These are phyloP conservation scores for Hypholoma fasciculare DNA, from an alignment of 768 basidiomycete species.

Conservation along the genomic window DNA sequence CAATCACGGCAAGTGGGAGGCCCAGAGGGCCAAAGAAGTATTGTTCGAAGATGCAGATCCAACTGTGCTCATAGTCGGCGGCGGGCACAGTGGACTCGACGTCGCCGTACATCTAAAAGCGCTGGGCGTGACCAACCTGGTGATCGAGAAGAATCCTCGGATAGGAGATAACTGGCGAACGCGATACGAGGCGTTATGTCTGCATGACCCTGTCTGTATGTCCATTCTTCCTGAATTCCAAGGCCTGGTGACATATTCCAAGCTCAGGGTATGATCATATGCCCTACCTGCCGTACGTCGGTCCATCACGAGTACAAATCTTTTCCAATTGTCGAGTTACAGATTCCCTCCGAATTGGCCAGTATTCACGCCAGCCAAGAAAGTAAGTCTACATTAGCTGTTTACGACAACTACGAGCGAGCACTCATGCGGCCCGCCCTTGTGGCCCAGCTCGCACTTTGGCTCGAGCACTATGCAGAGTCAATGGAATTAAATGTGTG, in stretches of 20 bases:
- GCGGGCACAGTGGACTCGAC: constrained; percentile 67
- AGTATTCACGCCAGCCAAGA: constrained; percentile 26
- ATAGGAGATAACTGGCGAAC: constrained; percentile 69
- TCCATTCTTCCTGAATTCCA: neutral
- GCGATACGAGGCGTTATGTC: constrained; percentile 64
- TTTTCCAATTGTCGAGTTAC: neutral
- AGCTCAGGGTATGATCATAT: constrained; percentile 51
- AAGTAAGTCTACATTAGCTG: constrained; percentile 15
- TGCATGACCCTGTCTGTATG: constrained; percentile 71
- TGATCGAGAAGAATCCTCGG: constrained; percentile 61
- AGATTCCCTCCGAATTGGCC: constrained; percentile 35
- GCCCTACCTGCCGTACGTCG: constrained; percentile 58
- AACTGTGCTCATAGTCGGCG: constrained; percentile 62
- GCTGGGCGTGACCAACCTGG: constrained; percentile 54
- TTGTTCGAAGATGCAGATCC: constrained; percentile 55
- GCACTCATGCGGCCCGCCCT: neutral
- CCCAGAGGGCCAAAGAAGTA: constrained; percentile 37
- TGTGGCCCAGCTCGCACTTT: constrained; percentile 26
- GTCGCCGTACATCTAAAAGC: constrained; percentile 66
- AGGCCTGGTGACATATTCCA: neutral
- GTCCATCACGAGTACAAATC: constrained; percentile 9
- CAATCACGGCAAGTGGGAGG: constrained; percentile 58
- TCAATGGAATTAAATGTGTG: constrained; percentile 51
- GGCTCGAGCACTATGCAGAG: constrained; percentile 33
- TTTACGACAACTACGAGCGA: neutral